Evolutionary conservation across 805 yeast species (phyloP), one percentile per base, ranked within the genome.

Genomic region (Suhomyces canberraensis): DNA sequence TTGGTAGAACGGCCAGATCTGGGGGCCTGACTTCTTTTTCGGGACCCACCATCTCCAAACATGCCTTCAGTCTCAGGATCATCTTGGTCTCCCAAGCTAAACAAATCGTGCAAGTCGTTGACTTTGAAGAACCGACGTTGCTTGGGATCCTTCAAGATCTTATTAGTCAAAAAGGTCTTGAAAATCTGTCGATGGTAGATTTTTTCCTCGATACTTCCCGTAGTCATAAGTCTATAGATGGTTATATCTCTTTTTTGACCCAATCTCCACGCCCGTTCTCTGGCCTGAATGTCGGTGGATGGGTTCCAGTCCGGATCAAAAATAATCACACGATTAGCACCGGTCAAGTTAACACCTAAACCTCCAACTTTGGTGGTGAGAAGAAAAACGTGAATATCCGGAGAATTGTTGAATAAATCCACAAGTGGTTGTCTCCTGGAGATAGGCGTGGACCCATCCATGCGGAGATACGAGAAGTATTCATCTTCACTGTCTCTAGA

Each of bases 231-330:
- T 40, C 98, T 66, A 50, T 91, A 93, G 24, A 91, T 90, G 5
- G 89, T 78, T 7, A 91, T 97, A 48, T 90, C 96, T 40, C 81
- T 79, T 55, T 84, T 90, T 58, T 91, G 98, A 1, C 98, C 98
- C 44, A 91, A 70, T 46, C 98, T 71, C 98, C 98, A 93, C 0
- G 98, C 97, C 33, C 98, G 65, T 57, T 91, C 98, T 41, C 98
- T 71, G 0, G 98, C 98, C 60, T 91, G 98, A 41, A 90, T 73
- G 64, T 91, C 98, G 0, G 98, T 93, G 1, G 96, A 88, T 1
- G 98, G 98, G 53, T 91, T 91, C 98, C 98, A 91, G 60, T 93
- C 98, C 0, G 98, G 98, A 52, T 91, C 98, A 56, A 76, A 91
- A 11, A 91, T 91, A 16, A 91, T 87, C 9, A 91, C 96, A 30